A percentile compares a stretch with the other conserved stretches of the same genome.
Conservation (phyloP, 177 flowering plant species). For the Vitis hybrid region DNA sequence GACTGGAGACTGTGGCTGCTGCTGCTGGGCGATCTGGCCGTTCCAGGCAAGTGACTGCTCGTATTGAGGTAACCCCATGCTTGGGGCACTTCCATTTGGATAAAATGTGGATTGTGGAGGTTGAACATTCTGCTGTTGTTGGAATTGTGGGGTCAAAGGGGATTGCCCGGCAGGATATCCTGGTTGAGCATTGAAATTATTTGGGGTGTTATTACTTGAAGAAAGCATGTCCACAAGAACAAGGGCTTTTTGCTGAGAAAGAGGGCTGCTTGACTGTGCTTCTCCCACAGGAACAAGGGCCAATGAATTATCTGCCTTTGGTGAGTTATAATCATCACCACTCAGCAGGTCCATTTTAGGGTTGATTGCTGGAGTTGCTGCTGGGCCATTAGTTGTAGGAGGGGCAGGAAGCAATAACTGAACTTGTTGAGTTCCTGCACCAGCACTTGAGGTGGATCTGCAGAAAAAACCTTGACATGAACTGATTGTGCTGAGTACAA, state of each 20-base stretch:
- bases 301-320: constrained; percentile 53
- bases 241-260: constrained; percentile 61
- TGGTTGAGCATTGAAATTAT: constrained; percentile 35
- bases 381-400: constrained; percentile 29
- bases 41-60: constrained; percentile 61
- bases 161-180: constrained; percentile 13
- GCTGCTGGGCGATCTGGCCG: constrained; percentile 47
- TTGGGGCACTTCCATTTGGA: constrained; percentile 57
- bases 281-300: constrained; percentile 87
- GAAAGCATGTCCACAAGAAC: constrained; percentile 77
- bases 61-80: constrained; percentile 38
- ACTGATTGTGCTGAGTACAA: no score
- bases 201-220: constrained; percentile 31
- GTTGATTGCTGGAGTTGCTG: constrained; percentile 33
- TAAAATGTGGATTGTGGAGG: constrained; percentile 39
- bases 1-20: constrained; percentile 45
- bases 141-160: constrained; percentile 43
- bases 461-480: constrained; percentile 2
- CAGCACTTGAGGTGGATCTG: constrained; percentile 33
- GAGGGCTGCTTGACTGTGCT: constrained; percentile 52
- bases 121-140: constrained; percentile 52
- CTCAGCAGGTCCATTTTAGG: constrained; percentile 85
- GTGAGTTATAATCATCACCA: constrained; percentile 77
- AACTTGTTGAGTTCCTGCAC: constrained; percentile 25
- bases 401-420: constrained; percentile 41